phyloP scores from a whole-genome alignment of 345 rosid genomes.

The Eucalyptus urophylla region DNA sequence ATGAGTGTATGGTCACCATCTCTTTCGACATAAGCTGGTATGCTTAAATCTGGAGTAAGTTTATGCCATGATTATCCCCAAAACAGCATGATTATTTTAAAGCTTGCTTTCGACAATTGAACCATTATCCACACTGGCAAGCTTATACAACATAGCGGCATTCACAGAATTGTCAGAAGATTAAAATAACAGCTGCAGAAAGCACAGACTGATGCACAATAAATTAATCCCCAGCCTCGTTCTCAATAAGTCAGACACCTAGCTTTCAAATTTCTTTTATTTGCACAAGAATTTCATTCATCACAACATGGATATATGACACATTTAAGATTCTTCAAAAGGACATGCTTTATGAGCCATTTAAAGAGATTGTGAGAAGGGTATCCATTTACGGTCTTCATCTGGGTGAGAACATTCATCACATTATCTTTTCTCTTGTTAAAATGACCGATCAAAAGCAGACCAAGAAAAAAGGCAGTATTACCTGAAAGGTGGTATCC shows the following conservation, averaged over 20 bases:
- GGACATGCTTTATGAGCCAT: neutral
- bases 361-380: neutral
- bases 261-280: neutral
- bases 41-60: neutral
- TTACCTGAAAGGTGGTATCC: constrained; percentile 69
- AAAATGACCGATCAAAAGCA: neutral
- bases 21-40: neutral
- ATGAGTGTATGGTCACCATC: neutral
- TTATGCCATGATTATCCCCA: neutral
- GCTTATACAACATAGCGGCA: neutral
- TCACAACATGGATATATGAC: neutral
- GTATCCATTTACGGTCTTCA: neutral
- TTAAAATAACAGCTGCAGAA: neutral
- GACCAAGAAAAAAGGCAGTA: neutral
- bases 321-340: neutral
- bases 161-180: neutral
- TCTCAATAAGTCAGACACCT: neutral
- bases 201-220: neutral
- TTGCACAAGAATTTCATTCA: neutral
- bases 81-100: no score
- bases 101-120: neutral
- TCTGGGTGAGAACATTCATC: neutral
- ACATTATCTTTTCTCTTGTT: neutral
- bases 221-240: neutral
- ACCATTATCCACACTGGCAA: neutral